Base-by-base conservation (phyloP, 2,329 filamentous ascomycete genomes). In the Bipolaris bicolor region DNA sequence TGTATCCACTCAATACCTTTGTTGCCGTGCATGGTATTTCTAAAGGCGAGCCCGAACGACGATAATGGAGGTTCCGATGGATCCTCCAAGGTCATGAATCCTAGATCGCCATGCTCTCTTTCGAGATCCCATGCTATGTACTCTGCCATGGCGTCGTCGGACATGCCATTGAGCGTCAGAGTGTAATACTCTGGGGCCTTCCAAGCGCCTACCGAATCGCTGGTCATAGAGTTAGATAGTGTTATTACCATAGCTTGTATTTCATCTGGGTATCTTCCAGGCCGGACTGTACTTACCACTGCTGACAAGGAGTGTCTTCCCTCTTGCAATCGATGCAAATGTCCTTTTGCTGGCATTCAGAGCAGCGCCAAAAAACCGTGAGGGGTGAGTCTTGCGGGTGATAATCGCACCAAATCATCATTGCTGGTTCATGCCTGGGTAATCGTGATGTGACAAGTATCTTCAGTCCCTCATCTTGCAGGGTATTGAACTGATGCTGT, bases 81-180 rank as follows among this genome's bases (percentile, higher is more conserved):
- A 5, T 39, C 34, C 61, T 10, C 45, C 29, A 7, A 66, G 51
- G 10, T 59, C 58, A 29, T 66, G 58, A 50, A 33, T 33, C 44
- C 44, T 11, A 46, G 44, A 34, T 68, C 61, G 1, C 64, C 64
- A 46, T 66, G 63, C 43, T 69, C 64, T 13, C 60, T 53, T 34
- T 69, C 63, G 3, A 69, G 46, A 37, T 63, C 52, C 64, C 64
- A 67, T 15, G 56, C 41, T 34, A 67, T 47, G 29, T 55, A 67
- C 1, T 55, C 29, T 29, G 46, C 37, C 56, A 69, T 55, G 6
- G 26, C 22, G 3, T 37, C n/a, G 3, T 58, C 34, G 5, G 47
- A 20, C 37, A 36, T 16, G 24, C 18, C 16, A 45, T 43, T 4
- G 56, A 33, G 62, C 55, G 13, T 63, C 62, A 10, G 33, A 37